phyloP scores from a whole-genome alignment of 139 green algal species.

The Asterochloris erici region DNA sequence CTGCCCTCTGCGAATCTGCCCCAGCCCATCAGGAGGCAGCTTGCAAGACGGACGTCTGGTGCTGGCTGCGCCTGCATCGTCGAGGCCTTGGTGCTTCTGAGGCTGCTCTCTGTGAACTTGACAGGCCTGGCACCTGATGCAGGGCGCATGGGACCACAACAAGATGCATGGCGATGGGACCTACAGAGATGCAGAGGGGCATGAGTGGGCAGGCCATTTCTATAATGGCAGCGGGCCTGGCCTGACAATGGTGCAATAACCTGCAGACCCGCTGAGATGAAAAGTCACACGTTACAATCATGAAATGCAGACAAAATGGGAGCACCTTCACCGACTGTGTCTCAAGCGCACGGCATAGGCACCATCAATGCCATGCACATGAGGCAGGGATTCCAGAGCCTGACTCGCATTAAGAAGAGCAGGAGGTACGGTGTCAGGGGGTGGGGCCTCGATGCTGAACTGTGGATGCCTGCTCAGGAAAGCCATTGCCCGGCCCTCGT shows the following conservation, averaged over 20 bases:
- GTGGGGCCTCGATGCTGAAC: slow-evolving; percentile 27
- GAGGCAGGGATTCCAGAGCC: slow-evolving; percentile 67
- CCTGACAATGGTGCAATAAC: slow-evolving; percentile 36
- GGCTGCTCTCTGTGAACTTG: not conserved
- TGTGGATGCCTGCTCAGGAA: slow-evolving; percentile 42
- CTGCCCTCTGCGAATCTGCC: too few relatives aligned
- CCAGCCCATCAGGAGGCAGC: too few relatives aligned
- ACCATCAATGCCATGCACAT: slow-evolving; percentile 79
- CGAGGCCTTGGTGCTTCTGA: not conserved
- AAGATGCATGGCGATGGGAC: slow-evolving; percentile 54
- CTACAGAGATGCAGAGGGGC: slow-evolving; percentile 46
- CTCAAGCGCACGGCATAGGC: slow-evolving; percentile 76
- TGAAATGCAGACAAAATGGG: not conserved
- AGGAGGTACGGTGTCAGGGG: not conserved
- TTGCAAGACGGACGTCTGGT: too few relatives aligned
- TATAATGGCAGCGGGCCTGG: slow-evolving; percentile 58
- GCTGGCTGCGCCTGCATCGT: too few relatives aligned
- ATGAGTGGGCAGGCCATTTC: slow-evolving; percentile 58
- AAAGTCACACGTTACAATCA: not conserved
- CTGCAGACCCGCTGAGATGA: not conserved
- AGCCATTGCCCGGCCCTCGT: slow-evolving; percentile 34
- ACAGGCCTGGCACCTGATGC: not conserved
- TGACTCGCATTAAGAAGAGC: slow-evolving; percentile 45
- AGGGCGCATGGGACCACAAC: slow-evolving; percentile 52
- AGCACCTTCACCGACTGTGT: slow-evolving; percentile 6